Base-by-base conservation (phyloP, 1,284 basidiomycete species). In the Ustilago sp. region DNA sequence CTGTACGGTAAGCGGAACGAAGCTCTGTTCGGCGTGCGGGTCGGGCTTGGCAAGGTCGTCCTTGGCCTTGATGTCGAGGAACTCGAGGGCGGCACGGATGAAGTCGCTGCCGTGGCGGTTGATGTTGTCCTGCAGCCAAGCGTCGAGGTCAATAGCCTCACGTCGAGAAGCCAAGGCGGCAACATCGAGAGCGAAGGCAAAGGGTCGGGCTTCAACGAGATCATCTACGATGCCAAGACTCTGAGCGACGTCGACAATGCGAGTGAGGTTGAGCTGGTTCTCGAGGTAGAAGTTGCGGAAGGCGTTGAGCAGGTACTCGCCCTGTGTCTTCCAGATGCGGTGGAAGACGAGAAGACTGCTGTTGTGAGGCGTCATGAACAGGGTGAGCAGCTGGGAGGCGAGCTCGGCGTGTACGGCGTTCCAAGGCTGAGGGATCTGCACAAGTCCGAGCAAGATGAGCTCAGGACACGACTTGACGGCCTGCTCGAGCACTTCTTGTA, bases 341-440 rank as follows among this genome's bases (percentile, higher is more conserved):
- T 96, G 94, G 88, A 99, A 98, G 65, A 98, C 95, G 28, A 99
- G 90, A 79, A 96, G 93, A 80, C 96, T 93, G 77, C 95, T 95
- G 8, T 94, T 94, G 83, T 97, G 93, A 6, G 94, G 93, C 23
- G 91, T 91, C 54, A 99, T 89, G 88, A 99, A 98, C 91, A 95
- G 93, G 51, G 91, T 89, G 57, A 98, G 89, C 32, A 99, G 89
- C 82, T 93, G 93, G 59, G 92, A 90, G 17, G 93, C 91, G 86
- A 98, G 93, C 77, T 95, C 93, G 38, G 90, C 87, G 52, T 96
- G 93, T 54, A 95, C 92, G 19, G 92, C 90, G 76, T 92, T 94
- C 92, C 95, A 97, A 6, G 92, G 91, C 81, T 93, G 74, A 54
- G 93, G 91, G 52, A 95, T 92, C 88, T 95, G 93, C 60, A 97